Evolutionary conservation across 352 stramenopile species (phyloP).

Genomic region (Sclerospora graminicola): DNA sequence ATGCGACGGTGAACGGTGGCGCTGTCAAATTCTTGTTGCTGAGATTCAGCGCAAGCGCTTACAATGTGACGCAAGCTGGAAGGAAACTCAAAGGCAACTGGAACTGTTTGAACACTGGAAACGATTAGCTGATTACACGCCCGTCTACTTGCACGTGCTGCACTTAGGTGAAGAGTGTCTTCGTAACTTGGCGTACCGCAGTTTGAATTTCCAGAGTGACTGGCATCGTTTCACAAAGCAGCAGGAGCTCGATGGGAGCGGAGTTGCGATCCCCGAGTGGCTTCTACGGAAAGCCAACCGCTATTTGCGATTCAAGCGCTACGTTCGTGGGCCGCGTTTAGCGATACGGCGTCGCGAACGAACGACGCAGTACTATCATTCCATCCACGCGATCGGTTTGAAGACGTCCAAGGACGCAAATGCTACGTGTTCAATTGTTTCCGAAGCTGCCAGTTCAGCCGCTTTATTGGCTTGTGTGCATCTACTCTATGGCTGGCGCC

Average conservation of each 20-base stretch:
- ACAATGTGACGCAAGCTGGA: conserved; percentile 54
- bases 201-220: conserved; percentile 64
- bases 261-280: conserved; percentile 39
- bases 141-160: conserved; percentile 76
- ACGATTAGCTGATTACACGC: conserved; percentile 55
- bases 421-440: conserved; percentile 61
- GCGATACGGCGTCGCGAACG: conserved; percentile 39
- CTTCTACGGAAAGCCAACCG: conserved; percentile 68
- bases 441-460: conserved; percentile 65
- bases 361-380: conserved; percentile 75
- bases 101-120: conserved; percentile 54
- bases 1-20: conserved; percentile 33
- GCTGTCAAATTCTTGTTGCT: conserved; percentile 59
- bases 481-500: conserved; percentile 65
- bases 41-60: conserved; percentile 59
- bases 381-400: conserved; percentile 39
- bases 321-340: conserved; percentile 56
- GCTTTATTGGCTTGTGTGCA: conserved; percentile 71
- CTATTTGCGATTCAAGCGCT: conserved; percentile 81
- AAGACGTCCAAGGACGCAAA: conserved; percentile 49
- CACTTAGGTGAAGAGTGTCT: conserved; percentile 77
- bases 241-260: conserved; percentile 27
- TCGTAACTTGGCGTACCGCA: conserved; percentile 66
- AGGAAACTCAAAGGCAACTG: conserved; percentile 50
- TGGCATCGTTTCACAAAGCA: conserved; percentile 48